Evolutionary conservation across 2,329 filamentous ascomycete species (phyloP), one percentile per base, ranked within the genome.

Genomic region (Sporothrix dimorphospora): DNA sequence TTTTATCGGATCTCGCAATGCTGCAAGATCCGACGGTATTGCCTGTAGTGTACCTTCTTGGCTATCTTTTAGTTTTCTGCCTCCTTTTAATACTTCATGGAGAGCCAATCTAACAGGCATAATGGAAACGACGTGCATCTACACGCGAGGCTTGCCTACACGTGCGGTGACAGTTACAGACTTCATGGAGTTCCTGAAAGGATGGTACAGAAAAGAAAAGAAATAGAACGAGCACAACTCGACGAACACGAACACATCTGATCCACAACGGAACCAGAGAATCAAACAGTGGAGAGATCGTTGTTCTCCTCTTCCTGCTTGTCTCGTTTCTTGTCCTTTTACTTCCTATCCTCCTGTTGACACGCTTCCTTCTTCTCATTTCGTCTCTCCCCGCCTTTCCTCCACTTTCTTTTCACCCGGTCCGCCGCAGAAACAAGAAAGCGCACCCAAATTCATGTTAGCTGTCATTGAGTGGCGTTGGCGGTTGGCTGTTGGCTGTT

Each of bases 281-380:
- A 40, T 61, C 57, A 61, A 55, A 61, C 57, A 61, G 57, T n/a
- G 57, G 34, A 61, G 34, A 21, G 34, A 61, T 61, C 7, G 16
- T 30, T 30, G 34, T 61, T 21, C 40, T n/a, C 8, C 24, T 55
- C 24, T 55, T 30, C 24, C 24, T 6, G 6, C 30, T 51, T 51
- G 49, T 55, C 9, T 53, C 53, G 14, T 30, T 24, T 55, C 53
- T 4, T 16, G 45, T 55, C 0, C 24, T 57, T 8, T 59, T 38
- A 9, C 16, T 59, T 11, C 11, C 8, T 16, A 12, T 12, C 40
- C 14, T 42, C 4, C 14, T 42, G 40, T 12, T 12, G 1, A 42
- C 4, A 11, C 40, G 9, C 16, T 16, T 12, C 14, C 9, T 45
- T 9, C 14, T 12, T 14, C 53, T 30, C 27, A 11, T 38, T 38